phyloP scores from a whole-genome alignment of 306 rosid species.

The Cucurbita pepo region DNA sequence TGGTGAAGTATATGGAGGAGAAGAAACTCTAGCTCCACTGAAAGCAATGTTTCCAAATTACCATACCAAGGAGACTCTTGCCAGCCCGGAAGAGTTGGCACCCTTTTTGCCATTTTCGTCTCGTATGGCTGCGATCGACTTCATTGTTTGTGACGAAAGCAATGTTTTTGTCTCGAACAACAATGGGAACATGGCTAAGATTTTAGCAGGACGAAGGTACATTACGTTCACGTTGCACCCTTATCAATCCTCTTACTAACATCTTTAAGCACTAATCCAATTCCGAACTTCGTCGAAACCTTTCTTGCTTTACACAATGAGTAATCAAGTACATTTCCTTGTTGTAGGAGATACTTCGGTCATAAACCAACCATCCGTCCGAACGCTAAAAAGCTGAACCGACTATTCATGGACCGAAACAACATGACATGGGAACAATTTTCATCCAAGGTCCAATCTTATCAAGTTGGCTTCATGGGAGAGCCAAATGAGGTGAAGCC shows the following conservation, averaged over 20 bases:
- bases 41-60: constrained; percentile 63
- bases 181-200: constrained; percentile 97
- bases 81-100: constrained; percentile 49
- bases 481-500: constrained; percentile 65
- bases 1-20: constrained; percentile 83
- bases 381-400: constrained; percentile 51
- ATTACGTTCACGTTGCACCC: background rate
- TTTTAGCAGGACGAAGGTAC: constrained; percentile 85
- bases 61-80: constrained; percentile 66
- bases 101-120: constrained; percentile 68
- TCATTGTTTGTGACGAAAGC: constrained; percentile 60
- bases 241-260: background rate
- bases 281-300: background rate
- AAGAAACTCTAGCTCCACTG: constrained; percentile 58
- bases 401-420: constrained; percentile 26
- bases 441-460: constrained; percentile 38
- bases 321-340: background rate
- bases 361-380: constrained; percentile 89
- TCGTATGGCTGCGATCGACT: constrained; percentile 94
- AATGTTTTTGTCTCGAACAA: constrained; percentile 77
- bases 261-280: background rate
- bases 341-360: constrained; percentile 72
- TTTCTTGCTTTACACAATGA: background rate
- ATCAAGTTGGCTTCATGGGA: constrained; percentile 84
- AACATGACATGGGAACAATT: constrained; percentile 72